These are phyloP conservation scores for Fusarium clavum DNA, from an alignment of 2,329 filamentous ascomycete species.

Conservation along the genomic window DNA sequence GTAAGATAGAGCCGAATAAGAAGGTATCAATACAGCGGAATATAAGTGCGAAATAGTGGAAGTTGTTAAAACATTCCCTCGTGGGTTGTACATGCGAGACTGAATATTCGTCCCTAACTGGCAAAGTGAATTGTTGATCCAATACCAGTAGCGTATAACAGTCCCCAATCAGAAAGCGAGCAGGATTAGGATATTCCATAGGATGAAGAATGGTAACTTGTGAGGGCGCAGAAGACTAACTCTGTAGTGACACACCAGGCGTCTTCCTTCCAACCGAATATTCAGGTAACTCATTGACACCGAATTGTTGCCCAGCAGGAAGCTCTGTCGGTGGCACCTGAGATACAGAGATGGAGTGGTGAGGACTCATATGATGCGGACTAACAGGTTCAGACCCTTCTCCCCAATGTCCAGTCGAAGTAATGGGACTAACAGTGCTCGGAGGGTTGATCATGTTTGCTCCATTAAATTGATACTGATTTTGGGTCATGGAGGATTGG, in stretches of 20 bases:
- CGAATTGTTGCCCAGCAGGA: neutral
- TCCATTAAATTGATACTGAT: neutral
- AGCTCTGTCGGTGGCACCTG: neutral
- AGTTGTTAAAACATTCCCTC: no score
- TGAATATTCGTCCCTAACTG: no score
- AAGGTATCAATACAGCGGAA: no score
- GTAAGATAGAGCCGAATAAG: no score
- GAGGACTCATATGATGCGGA: neutral
- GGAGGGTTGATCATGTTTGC: neutral
- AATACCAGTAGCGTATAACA: no score
- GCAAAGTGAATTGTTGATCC: no score
- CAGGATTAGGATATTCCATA: no score
- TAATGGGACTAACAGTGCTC: neutral
- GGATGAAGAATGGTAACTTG: neutral
- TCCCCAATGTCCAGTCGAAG: neutral
- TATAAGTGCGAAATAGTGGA: no score
- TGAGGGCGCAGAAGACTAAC: neutral
- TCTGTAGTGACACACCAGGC: neutral
- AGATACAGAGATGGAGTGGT: neutral
- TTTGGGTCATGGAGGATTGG: neutral
- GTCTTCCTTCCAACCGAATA: neutral
- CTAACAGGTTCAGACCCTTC: neutral
- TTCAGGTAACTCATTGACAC: neutral
- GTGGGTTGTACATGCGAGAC: no score
- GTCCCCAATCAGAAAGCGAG: no score